These are phyloP conservation scores for Magnaporthiopsis incrustans DNA, from an alignment of 2,329 filamentous ascomycete species.

Conservation along the genomic window DNA sequence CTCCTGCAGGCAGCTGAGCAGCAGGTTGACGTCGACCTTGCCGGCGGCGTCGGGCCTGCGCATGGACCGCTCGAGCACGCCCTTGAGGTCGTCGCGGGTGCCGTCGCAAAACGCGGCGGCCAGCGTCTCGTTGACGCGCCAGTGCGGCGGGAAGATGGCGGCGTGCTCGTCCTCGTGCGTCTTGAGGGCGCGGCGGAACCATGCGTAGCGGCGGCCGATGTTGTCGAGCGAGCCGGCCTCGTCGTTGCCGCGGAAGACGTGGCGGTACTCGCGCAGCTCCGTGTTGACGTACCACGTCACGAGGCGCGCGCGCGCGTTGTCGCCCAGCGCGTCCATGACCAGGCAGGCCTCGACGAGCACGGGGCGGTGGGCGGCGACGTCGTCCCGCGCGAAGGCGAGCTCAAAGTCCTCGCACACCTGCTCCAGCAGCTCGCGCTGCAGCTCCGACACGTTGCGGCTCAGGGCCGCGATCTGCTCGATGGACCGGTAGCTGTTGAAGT, in stretches of 20 bases:
- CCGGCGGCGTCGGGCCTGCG: conserved; percentile 57
- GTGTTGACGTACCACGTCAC: conserved; percentile 98
- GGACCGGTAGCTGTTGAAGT: conserved; percentile 96
- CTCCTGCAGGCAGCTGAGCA: conserved; percentile 85
- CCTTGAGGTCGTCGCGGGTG: conserved; percentile 90
- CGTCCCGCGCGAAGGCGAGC: conserved; percentile 82
- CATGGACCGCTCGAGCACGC: conserved; percentile 82
- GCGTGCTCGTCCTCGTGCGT: conserved; percentile 92
- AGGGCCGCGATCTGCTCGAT: conserved; percentile 96
- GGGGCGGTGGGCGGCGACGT: conserved; percentile 61
- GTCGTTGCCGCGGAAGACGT: conserved; percentile 92
- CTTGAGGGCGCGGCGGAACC: conserved; percentile 94
- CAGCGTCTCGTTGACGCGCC: conserved; percentile 85
- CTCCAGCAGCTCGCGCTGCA: conserved; percentile 87
- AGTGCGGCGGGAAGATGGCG: conserved; percentile 74
- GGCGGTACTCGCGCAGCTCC: conserved; percentile 86
- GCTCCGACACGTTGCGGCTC: conserved; percentile 84
- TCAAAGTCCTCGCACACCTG: conserved; percentile 99
- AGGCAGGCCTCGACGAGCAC: conserved; percentile 80
- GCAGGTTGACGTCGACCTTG: conserved; percentile 78
- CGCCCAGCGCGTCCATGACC: conserved; percentile 91
- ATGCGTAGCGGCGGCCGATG: conserved; percentile 87
- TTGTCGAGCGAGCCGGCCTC: conserved; percentile 96
- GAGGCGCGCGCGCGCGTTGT: conserved; percentile 71
- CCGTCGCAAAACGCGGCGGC: conserved; percentile 92